phyloP scores from a whole-genome alignment of 257 asterid species.

The Solanum chilense region DNA sequence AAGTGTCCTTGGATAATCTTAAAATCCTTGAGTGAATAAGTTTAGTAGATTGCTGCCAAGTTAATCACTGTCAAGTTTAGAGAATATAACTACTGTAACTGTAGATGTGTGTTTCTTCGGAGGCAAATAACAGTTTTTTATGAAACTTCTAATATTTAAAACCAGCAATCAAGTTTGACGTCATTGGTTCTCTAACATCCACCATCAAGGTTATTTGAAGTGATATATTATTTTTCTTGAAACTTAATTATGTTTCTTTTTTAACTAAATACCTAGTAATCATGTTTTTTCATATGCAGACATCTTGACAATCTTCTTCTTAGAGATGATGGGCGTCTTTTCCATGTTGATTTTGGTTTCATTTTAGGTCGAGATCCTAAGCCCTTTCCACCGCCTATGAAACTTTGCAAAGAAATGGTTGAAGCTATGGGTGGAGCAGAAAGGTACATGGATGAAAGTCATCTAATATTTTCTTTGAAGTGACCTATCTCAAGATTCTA shows the following conservation, averaged over 20 bases:
- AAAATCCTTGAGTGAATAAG: background rate
- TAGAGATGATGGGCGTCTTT: conserved; percentile 93
- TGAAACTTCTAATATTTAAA: background rate
- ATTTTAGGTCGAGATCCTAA: conserved; percentile 96
- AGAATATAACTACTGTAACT: background rate
- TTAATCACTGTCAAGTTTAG: background rate
- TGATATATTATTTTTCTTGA: background rate
- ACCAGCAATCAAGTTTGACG: background rate
- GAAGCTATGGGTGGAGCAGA: conserved; percentile 99
- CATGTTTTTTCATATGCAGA: conserved; percentile 36
- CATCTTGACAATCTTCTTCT: conserved; percentile 95
- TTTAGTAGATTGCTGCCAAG: background rate
- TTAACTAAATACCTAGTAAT: background rate
- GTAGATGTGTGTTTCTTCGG: background rate
- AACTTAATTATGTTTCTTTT: background rate
- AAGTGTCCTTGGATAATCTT: background rate
- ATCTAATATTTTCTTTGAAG: background rate
- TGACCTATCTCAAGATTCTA: background rate
- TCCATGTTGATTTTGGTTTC: conserved; percentile 94
- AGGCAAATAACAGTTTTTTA: background rate
- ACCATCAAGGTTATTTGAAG: background rate
- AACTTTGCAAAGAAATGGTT: conserved; percentile 99
- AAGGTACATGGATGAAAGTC: conserved; percentile 34
- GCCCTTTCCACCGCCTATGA: conserved; percentile 99
- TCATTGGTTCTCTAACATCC: background rate